Evolutionary conservation across 164 flowering plant genomes (phyloP), one percentile per base, ranked within the genome.

Genomic region (Stephania japonica): DNA sequence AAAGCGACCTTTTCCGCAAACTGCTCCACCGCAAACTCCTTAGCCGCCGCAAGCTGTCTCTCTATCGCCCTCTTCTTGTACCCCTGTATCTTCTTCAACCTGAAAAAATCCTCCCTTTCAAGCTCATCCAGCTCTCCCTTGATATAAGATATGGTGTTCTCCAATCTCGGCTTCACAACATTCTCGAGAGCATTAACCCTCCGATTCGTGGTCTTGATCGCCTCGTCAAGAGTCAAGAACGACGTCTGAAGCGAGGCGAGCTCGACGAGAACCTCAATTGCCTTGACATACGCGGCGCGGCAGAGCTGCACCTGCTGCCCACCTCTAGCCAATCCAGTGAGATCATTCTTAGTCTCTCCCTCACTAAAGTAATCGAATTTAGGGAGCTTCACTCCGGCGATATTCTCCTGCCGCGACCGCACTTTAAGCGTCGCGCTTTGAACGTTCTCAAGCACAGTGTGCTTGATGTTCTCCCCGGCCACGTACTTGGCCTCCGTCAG

Each of bases 121-220:
- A 94, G 85, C 86, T 94, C 98, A 82, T 94, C 97, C 78, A 94
- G 69, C 83, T 94, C 97, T 6, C 87, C 97, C 80, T 91, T 94
- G 64, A 92, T 94, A 74, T 94, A 94, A 70, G 18, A 85, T 6
- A 94, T 86, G 0, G 98, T 94, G 41, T 94, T 94, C 81, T 94
- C 98, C 75, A 92, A 70, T 75, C 91, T 88, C 6, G 98, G 97
- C 80, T 94, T 94, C 78, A 92, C 97, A 25, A 94, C 97, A 83
- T 89, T 94, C 86, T 94, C 98, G 72, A 94, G 65, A 24, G 98
- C 97, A 83, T 94, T 94, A n/a, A 94, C 98, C 83, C 98, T 86
- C 16, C 98, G 87, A 26, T 94, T 94, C 2, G 98, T 94, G 65
- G 98, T 92, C 85, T 94, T 94, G 75, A 94, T 94, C 2, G 97